A percentile compares a stretch with the other conserved stretches of the same genome.
Evolutionary conservation across 2,329 filamentous ascomycete species (phyloP).

Genomic region (Coniosporium tulheliwenetii): DNA sequence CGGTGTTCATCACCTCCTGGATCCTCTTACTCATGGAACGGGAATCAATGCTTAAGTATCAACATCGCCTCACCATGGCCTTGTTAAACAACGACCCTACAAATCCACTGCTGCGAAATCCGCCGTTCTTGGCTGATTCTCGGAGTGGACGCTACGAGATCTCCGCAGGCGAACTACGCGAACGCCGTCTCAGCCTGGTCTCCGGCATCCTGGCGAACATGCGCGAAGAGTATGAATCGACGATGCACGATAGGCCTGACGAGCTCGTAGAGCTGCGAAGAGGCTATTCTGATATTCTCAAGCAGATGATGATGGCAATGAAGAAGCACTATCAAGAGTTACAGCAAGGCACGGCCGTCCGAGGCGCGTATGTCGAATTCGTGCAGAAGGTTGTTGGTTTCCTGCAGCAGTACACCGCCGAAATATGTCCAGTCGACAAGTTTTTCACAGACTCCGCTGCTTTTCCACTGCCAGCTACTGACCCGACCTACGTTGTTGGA

Average conservation of each 20-base stretch:
- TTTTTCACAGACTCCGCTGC: slow-evolving; percentile 45
- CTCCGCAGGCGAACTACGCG: slow-evolving; percentile 33
- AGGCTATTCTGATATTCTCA: slow-evolving; percentile 35
- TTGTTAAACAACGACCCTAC: slow-evolving; percentile 31
- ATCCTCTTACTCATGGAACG: slow-evolving; percentile 41
- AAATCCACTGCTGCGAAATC: slow-evolving; percentile 37
- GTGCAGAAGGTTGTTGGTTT: slow-evolving; percentile 44
- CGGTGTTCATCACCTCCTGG: slow-evolving; percentile 37
- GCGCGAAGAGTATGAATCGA: slow-evolving; percentile 30
- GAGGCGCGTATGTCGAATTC: slow-evolving; percentile 43
- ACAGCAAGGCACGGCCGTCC: slow-evolving; percentile 18
- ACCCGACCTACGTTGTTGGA: slow-evolving; percentile 48
- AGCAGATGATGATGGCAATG: slow-evolving; percentile 44
- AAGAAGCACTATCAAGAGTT: slow-evolving; percentile 44
- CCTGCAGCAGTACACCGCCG: slow-evolving; percentile 43
- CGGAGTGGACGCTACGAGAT: slow-evolving; percentile 28
- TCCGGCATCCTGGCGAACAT: slow-evolving; percentile 44
- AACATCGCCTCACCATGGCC: slow-evolving; percentile 39
- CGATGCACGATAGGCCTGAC: slow-evolving; percentile 14
- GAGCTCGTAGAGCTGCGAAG: slow-evolving; percentile 21
- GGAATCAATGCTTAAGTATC: slow-evolving; percentile 44
- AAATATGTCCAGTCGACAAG: slow-evolving; percentile 38
- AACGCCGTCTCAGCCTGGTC: slow-evolving; percentile 38
- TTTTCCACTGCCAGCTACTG: slow-evolving; percentile 43
- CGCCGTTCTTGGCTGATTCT: slow-evolving; percentile 36